Evolutionary conservation across 1,139 yeast species (phyloP).

Genomic region (Hyphopichia burtonii): DNA sequence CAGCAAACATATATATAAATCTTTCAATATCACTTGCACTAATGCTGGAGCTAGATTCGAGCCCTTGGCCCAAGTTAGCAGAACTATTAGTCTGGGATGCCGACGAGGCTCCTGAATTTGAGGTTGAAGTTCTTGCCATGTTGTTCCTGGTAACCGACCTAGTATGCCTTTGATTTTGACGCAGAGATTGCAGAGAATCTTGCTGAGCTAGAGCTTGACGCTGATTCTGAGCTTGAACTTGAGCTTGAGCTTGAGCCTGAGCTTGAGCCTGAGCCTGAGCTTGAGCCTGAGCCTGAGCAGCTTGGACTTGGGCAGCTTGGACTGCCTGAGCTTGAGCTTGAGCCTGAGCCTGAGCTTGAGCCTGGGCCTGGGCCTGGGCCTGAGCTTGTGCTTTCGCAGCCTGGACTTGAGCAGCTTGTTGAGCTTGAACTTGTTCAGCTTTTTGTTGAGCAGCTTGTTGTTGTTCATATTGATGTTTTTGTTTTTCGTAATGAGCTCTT

Average conservation of each 20-base stretch:
- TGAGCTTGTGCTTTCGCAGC: slow-evolving; percentile 7
- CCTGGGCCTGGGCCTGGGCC: slow-evolving; percentile 7
- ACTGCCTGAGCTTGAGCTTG: slow-evolving; percentile 5
- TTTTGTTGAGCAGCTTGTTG: slow-evolving; percentile 10
- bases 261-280: slow-evolving; percentile 7
- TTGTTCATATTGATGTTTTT: slow-evolving; percentile 17
- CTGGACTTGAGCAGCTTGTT: slow-evolving; percentile 6
- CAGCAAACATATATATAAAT: slow-evolving; percentile 49
- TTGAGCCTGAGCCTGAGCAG: slow-evolving; percentile 6
- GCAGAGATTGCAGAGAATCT: slow-evolving; percentile 6
- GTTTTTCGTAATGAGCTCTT: slow-evolving; percentile 27
- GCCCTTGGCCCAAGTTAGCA: neutral
- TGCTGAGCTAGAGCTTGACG: slow-evolving; percentile 6
- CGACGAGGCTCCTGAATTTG: neutral
- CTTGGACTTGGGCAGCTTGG: slow-evolving; percentile 8
- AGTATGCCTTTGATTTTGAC: slow-evolving; percentile 9
- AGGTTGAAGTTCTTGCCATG: slow-evolving; percentile 1
- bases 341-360: slow-evolving; percentile 6
- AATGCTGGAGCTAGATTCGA: slow-evolving; percentile 16
- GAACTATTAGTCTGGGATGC: neutral
- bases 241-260: slow-evolving; percentile 6
- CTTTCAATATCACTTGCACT: slow-evolving; percentile 46
- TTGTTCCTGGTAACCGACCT: slow-evolving; percentile 11
- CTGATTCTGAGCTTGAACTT: slow-evolving; percentile 1
- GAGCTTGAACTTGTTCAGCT: slow-evolving; percentile 11